Evolutionary conservation across 1,139 yeast genomes (phyloP), one percentile per base, ranked within the genome.

Genomic region (Geotrichum bryndzae): DNA sequence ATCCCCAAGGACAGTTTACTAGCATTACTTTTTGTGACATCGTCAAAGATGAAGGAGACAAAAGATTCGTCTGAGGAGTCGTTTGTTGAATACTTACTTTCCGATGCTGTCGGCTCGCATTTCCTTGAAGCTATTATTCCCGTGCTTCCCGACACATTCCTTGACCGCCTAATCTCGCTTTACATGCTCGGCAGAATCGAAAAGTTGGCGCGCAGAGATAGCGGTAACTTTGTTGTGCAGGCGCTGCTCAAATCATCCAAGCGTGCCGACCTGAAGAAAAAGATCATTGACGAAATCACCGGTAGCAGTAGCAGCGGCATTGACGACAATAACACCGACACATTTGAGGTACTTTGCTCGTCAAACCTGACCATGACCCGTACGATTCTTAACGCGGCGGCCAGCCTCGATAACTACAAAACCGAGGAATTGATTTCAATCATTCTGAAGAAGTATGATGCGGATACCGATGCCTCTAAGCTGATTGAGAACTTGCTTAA

Each of bases 41-140:
- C 56, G 48, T 22, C 53, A 60, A 38, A 67, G 61, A 50, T 60
- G 59, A 55, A 65, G 61, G 60, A 57, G n/a, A 23, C 41, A n/a
- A 31, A 82, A 61, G 86, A 87, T 62, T 67, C 84, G 0, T 82
- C 85, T 63, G 96, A 91, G 72, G 91, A 84, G 66, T 84, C 94
- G 0, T 91, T 88, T 73, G 87, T 91, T 51, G 97, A 91, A 72
- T 88, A 88, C 71, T 79, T 92, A 62, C 76, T 92, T 58, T 86
- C 95, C 6, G 97, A 92, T 70, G 80, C 96, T 0, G 90, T 91
- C 18, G 99, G 98, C 0, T 87, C 96, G 0, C 97, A 91, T 75
- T 91, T 92, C 76, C 78, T 92, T 53, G 92, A 92, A 74, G 81
- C 86, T 23, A 82, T 85, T 27, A 79, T 92, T 60, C 83, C 82